Conservation (phyloP, 371 early-diverging fungal genomes). For the Chytridium lagenaria region DNA sequence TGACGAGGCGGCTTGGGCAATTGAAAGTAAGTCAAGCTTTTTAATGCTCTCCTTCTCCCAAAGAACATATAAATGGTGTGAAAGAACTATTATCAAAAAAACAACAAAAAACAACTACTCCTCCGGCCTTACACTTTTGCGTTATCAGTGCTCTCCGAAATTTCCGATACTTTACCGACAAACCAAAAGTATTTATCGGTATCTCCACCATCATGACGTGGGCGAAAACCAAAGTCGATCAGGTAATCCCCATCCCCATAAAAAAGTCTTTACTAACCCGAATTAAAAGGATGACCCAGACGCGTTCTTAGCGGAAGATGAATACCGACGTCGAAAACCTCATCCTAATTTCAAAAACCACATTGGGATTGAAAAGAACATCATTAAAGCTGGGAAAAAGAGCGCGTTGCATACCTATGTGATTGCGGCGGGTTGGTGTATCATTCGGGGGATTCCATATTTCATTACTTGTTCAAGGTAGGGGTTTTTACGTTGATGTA, state of each 20-base stretch:
- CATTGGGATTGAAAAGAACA: slow-evolving; percentile 55
- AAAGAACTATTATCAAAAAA: slow-evolving; percentile 10
- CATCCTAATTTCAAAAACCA: slow-evolving; percentile 61
- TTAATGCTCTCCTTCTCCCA: not conserved
- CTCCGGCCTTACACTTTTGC: not conserved
- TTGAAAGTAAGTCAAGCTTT: slow-evolving; percentile 44
- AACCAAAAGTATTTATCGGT: slow-evolving; percentile 58
- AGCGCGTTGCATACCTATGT: slow-evolving; percentile 53
- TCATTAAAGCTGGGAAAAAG: slow-evolving; percentile 59
- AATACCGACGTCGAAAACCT: slow-evolving; percentile 59
- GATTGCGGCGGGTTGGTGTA: slow-evolving; percentile 56
- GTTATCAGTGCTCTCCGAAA: slow-evolving; percentile 55
- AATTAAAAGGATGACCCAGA: slow-evolving; percentile 56
- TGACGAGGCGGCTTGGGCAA: slow-evolving; percentile 57
- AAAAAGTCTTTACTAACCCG: too few relatives aligned
- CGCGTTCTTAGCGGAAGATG: slow-evolving; percentile 58
- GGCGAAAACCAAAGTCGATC: slow-evolving; percentile 60
- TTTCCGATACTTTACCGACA: slow-evolving; percentile 52
- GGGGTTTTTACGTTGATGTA: not conserved
- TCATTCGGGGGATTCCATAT: slow-evolving; percentile 57
- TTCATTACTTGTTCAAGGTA: slow-evolving; percentile 61
- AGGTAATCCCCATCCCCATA: too few relatives aligned
- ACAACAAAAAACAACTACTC: too few relatives aligned
- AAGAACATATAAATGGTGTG: not conserved
- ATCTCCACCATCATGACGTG: slow-evolving; percentile 63